Evolutionary conservation across 2,329 filamentous ascomycete species (phyloP).

Genomic region (Pestalotiopsis sp.): DNA sequence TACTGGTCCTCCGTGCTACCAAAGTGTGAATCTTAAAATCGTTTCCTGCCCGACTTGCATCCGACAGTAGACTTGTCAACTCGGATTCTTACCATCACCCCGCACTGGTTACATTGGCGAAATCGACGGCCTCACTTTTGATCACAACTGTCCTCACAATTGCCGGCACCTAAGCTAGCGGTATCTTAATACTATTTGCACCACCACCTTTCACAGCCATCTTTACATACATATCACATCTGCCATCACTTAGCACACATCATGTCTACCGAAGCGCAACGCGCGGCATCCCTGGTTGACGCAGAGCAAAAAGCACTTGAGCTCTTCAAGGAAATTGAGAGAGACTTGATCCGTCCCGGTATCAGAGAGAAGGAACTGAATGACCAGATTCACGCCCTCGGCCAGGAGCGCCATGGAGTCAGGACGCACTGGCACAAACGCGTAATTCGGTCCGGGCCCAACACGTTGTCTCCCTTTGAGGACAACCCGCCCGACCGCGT

Average conservation of each 20-base stretch:
- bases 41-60: background rate
- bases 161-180: background rate
- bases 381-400: constrained; percentile 49
- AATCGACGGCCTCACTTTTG: background rate
- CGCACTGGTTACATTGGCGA: background rate
- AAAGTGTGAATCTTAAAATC: background rate
- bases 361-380: constrained; percentile 50
- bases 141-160: background rate
- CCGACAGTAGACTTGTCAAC: background rate
- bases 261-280: background rate
- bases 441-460: constrained; percentile 51
- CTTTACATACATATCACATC: background rate
- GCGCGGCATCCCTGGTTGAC: constrained; percentile 42
- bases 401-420: constrained; percentile 42
- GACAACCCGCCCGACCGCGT: constrained; percentile 53
- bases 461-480: constrained; percentile 49
- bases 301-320: constrained; percentile 48
- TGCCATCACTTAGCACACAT: background rate
- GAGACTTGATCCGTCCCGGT: constrained; percentile 47
- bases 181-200: background rate
- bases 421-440: constrained; percentile 57
- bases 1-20: background rate
- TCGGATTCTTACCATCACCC: background rate
- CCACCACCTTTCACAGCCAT: background rate
- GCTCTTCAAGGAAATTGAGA: constrained; percentile 51